Evolutionary conservation across 257 asterid genomes (phyloP).

Genomic region (Scutellaria minor): DNA sequence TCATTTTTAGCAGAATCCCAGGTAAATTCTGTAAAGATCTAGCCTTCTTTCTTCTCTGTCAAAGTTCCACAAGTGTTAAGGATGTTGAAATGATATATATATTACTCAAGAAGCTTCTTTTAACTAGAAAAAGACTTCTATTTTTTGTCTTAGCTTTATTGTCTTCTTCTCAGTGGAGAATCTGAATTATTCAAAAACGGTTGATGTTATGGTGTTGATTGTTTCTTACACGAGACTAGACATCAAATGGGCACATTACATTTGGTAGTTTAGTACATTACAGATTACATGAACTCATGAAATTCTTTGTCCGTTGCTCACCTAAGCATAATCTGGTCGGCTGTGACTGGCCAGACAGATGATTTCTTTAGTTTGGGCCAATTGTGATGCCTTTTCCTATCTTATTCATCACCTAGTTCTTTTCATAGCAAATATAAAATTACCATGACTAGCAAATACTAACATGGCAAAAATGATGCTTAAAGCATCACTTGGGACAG

Average conservation of each 20-base stretch:
- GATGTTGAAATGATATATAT: not conserved
- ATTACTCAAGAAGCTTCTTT: too few relatives aligned
- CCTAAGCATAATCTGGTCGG: not conserved
- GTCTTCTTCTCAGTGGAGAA: constrained; percentile 29
- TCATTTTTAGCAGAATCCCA: constrained; percentile 32
- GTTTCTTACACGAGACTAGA: not conserved
- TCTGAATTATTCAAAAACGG: not conserved
- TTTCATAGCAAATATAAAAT: too few relatives aligned
- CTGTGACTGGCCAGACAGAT: not conserved
- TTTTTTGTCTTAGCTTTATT: constrained; percentile 14
- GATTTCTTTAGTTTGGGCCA: not conserved
- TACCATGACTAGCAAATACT: not conserved
- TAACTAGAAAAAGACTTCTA: too few relatives aligned
- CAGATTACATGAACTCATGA: not conserved
- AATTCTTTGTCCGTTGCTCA: not conserved
- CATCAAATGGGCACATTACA: not conserved
- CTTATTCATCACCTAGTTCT: too few relatives aligned
- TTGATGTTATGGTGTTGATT: too few relatives aligned
- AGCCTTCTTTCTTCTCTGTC: not conserved
- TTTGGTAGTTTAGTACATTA: not conserved
- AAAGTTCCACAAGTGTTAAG: not conserved
- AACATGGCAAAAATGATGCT: not conserved
- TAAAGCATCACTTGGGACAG: not conserved
- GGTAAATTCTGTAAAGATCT: not conserved
- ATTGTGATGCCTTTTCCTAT: not conserved